These are phyloP conservation scores for Sporothrix luriei DNA, from an alignment of 2,329 filamentous ascomycete genomes.

Conservation along the genomic window DNA sequence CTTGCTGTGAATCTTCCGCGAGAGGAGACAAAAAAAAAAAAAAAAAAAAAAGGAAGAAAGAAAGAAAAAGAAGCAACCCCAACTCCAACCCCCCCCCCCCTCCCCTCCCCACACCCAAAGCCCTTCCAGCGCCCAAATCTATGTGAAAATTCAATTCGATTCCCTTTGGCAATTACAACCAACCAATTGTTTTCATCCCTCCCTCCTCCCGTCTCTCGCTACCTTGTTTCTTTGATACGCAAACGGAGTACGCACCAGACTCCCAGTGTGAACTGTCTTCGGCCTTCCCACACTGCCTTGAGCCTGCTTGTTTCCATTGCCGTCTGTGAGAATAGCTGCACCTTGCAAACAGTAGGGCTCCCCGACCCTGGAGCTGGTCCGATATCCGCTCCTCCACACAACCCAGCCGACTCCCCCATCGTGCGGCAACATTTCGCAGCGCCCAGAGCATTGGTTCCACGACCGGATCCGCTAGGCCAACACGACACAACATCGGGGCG, in stretches of 20 bases:
- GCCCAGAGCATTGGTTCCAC: background rate
- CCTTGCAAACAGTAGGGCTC: constrained; percentile 15
- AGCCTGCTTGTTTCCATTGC: background rate
- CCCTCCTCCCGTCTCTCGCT: background rate
- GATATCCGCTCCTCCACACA: constrained; percentile 19
- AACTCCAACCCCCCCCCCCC: background rate
- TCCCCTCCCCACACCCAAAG: background rate
- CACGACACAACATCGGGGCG: background rate
- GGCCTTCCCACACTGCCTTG: background rate
- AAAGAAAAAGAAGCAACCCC: no score
- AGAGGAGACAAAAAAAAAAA: background rate
- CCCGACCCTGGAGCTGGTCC: constrained; percentile 24
- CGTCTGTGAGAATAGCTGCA: background rate
- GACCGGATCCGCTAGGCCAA: background rate
- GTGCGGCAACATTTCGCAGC: background rate
- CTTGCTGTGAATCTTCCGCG: background rate
- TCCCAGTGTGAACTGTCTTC: background rate
- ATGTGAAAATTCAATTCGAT: background rate
- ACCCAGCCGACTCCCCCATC: constrained; percentile 6
- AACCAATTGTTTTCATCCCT: background rate
- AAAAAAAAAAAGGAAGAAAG: constrained; percentile 17
- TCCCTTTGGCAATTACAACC: background rate
- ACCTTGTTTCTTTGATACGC: background rate
- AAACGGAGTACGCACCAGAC: background rate
- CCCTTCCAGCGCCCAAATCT: background rate